These are phyloP conservation scores for Candida glucosophila DNA, from an alignment of 1,139 yeast species.

Conservation along the genomic window DNA sequence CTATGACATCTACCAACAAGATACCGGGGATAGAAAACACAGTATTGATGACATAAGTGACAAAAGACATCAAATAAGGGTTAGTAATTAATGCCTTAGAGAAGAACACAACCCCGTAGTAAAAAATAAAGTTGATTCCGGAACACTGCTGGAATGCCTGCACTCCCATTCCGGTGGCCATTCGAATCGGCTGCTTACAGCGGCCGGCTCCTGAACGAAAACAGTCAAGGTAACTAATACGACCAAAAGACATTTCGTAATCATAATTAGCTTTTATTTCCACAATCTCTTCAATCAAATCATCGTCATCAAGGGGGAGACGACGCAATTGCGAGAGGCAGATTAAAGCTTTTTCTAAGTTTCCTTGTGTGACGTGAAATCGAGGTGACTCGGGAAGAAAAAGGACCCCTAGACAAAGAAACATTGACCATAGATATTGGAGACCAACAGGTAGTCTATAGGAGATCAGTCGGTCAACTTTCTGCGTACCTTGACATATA, in stretches of 20 bases:
- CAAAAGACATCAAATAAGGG: constrained; percentile 57
- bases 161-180: constrained; percentile 59
- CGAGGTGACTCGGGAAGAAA: constrained; percentile 72
- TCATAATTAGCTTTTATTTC: constrained; percentile 75
- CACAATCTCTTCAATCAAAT: constrained; percentile 62
- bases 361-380: constrained; percentile 54
- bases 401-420: constrained; percentile 55
- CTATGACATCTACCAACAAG: constrained; percentile 56
- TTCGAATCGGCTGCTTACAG: constrained; percentile 53
- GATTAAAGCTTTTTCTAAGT: constrained; percentile 48
- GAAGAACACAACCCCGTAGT: constrained; percentile 71
- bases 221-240: constrained; percentile 48
- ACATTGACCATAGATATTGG: constrained; percentile 61
- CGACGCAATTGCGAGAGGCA: constrained; percentile 34
- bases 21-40: constrained; percentile 66
- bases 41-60: constrained; percentile 68
- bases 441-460: constrained; percentile 71
- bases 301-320: constrained; percentile 46
- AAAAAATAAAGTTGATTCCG: constrained; percentile 72
- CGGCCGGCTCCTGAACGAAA: constrained; percentile 60
- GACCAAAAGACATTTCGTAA: constrained; percentile 60
- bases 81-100: constrained; percentile 50
- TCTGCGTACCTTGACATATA: constrained; percentile 67
- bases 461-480: constrained; percentile 43
- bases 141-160: constrained; percentile 72